Evolutionary conservation across 2,329 filamentous ascomycete genomes (phyloP).

Genomic region (Dactylellina parvicollis): DNA sequence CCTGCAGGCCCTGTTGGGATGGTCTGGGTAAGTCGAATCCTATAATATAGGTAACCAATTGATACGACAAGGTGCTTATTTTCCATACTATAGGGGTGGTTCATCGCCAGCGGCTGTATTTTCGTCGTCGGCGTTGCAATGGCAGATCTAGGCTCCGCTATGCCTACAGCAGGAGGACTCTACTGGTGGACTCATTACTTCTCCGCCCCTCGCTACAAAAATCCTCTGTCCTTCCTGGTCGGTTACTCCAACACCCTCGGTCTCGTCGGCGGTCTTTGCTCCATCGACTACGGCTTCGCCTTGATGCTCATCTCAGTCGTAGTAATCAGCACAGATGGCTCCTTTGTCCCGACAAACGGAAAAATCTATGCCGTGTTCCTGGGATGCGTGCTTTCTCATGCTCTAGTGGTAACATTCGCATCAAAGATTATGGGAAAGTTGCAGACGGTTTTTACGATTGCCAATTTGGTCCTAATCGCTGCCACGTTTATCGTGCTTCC

Average conservation of each 20-base stretch:
- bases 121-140: constrained; percentile 71
- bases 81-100: constrained; percentile 64
- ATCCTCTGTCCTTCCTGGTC: constrained; percentile 63
- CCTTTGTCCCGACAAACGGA: constrained; percentile 68
- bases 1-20: constrained; percentile 71
- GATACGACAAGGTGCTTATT: constrained; percentile 7
- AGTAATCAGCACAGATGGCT: constrained; percentile 68
- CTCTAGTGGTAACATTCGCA: constrained; percentile 66
- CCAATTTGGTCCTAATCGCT: constrained; percentile 68
- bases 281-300: constrained; percentile 69
- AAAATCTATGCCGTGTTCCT: constrained; percentile 70
- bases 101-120: constrained; percentile 69
- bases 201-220: constrained; percentile 67
- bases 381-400: constrained; percentile 67
- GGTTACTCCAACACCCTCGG: constrained; percentile 51
- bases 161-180: constrained; percentile 64
- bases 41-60: neutral
- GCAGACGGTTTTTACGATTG: constrained; percentile 68
- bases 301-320: constrained; percentile 69
- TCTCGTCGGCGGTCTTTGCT: constrained; percentile 71
- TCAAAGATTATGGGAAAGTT: constrained; percentile 70
- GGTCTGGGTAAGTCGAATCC: constrained; percentile 66
- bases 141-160: constrained; percentile 62
- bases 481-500: constrained; percentile 70
- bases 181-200: constrained; percentile 72